Conservation (phyloP, 1,139 yeast genomes). For the Pichia inconspicua region DNA sequence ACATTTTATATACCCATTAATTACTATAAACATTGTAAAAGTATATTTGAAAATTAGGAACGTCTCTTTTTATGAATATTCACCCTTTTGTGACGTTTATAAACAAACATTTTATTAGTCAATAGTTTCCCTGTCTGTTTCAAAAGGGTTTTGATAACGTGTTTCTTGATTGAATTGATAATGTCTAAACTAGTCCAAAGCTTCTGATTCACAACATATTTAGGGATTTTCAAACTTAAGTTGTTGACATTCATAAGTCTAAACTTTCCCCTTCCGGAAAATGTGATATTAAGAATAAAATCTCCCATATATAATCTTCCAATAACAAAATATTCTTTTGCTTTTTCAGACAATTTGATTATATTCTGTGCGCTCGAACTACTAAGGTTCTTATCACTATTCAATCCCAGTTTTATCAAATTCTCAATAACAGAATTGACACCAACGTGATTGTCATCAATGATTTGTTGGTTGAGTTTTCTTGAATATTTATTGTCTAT, state of each 20-base stretch:
- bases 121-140: slow-evolving; percentile 54
- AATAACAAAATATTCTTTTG: slow-evolving; percentile 51
- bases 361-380: background rate
- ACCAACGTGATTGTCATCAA: background rate
- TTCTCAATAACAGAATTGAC: slow-evolving; percentile 2
- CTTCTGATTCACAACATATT: slow-evolving; percentile 38
- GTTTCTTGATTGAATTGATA: slow-evolving; percentile 43
- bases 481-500: slow-evolving; percentile 4
- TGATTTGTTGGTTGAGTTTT: slow-evolving; percentile 5
- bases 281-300: slow-evolving; percentile 46
- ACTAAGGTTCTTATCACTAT: background rate
- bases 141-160: slow-evolving; percentile 43
- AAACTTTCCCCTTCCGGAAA: slow-evolving; percentile 50
- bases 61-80: slow-evolving; percentile 4
- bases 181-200: slow-evolving; percentile 51
- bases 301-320: slow-evolving; percentile 41
- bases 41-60: background rate
- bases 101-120: slow-evolving; percentile 41
- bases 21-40: background rate
- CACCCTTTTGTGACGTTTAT: slow-evolving; percentile 12
- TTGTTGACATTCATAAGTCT: slow-evolving; percentile 55
- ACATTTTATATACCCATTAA: background rate
- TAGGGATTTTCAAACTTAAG: slow-evolving; percentile 49
- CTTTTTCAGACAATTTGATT: slow-evolving; percentile 44
- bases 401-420: background rate